Conservation (phyloP, 2,329 filamentous ascomycete species). For the Hymenoscyphus repandus region DNA sequence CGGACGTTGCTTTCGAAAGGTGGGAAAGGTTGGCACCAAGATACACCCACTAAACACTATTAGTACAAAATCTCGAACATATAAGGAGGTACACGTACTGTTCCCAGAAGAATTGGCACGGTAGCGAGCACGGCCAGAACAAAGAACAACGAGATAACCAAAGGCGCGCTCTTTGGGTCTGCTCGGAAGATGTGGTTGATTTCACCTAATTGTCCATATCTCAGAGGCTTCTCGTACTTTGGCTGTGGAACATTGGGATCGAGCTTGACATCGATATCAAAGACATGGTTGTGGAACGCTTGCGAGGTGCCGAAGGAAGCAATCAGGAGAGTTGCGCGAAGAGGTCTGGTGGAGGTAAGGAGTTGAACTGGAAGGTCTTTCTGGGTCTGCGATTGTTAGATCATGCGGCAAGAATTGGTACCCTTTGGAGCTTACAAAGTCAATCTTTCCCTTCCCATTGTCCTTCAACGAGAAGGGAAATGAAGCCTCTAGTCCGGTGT, state of each 20-base stretch:
- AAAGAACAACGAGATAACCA: conserved; percentile 75
- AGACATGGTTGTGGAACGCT: conserved; percentile 63
- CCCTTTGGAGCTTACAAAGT: conserved; percentile 60
- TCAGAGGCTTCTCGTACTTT: conserved; percentile 61
- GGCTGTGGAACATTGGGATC: conserved; percentile 58
- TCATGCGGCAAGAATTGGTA: not conserved
- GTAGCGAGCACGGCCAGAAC: conserved; percentile 65
- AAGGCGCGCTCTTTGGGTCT: conserved; percentile 75
- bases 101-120: conserved; percentile 66
- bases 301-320: conserved; percentile 76
- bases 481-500: conserved; percentile 76
- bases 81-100: conserved; percentile 46
- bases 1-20: conserved; percentile 65
- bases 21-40: conserved; percentile 82
- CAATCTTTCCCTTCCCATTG: conserved; percentile 77
- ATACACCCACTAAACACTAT: conserved; percentile 60
- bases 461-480: conserved; percentile 82
- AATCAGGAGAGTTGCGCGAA: conserved; percentile 77
- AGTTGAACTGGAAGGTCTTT: conserved; percentile 87
- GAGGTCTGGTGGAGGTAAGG: conserved; percentile 58
- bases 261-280: conserved; percentile 63
- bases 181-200: conserved; percentile 87
- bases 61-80: conserved; percentile 16
- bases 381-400: conserved; percentile 56
- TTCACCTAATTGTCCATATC: conserved; percentile 78